These are phyloP conservation scores for Stramenopiles sp. DNA, from an alignment of 352 stramenopile genomes.

Conservation along the genomic window DNA sequence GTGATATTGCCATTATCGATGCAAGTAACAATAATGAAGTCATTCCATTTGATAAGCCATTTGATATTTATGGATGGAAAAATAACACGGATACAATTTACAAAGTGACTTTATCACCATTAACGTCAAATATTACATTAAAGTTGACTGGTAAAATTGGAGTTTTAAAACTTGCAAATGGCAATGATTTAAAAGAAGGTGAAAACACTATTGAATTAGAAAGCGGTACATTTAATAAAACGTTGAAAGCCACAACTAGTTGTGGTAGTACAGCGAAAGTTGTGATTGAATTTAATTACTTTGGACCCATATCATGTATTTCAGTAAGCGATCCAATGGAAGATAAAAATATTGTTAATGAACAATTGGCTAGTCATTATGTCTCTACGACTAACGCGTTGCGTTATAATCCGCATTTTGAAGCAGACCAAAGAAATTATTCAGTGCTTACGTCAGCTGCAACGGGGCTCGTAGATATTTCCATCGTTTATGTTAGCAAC, in stretches of 20 bases:
- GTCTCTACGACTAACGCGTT: not conserved
- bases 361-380: not conserved
- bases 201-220: not conserved
- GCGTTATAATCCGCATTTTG: not conserved
- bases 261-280: not conserved
- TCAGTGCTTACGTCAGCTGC: too few relatives aligned
- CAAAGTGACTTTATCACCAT: not conserved
- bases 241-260: not conserved
- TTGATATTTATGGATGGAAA: conserved; percentile 2
- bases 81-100: not conserved
- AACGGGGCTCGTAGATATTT: conserved; percentile 2
- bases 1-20: too few relatives aligned
- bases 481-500: not conserved
- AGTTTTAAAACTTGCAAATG: not conserved
- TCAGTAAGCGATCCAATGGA: not conserved
- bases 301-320: not conserved
- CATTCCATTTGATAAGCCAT: not conserved
- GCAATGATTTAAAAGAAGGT: not conserved
- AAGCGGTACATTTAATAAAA: not conserved
- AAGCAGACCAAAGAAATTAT: not conserved
- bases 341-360: not conserved
- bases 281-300: not conserved
- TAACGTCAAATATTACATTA: not conserved
- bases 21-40: not conserved
- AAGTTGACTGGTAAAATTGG: not conserved